phyloP scores from a whole-genome alignment of 1,139 yeast genomes.

The Barnettozyma hawaiiensis region DNA sequence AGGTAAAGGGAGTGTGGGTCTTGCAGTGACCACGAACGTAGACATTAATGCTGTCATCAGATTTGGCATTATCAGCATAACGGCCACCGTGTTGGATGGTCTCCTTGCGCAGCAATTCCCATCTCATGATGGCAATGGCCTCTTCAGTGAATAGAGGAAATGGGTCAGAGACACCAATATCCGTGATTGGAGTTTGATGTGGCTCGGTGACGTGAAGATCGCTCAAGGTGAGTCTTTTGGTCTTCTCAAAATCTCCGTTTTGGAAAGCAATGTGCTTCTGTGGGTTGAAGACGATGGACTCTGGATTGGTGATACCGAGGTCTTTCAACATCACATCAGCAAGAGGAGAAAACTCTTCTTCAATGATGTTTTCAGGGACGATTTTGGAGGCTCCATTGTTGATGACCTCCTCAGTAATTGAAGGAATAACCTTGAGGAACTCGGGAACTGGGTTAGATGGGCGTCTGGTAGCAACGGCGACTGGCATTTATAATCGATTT shows the following conservation, averaged over 20 bases:
- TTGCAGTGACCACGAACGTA: constrained; percentile 44
- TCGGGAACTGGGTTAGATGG: constrained; percentile 1
- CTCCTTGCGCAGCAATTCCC: constrained; percentile 42
- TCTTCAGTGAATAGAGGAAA: constrained; percentile 54
- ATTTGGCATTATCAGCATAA: constrained; percentile 31
- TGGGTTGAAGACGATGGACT: constrained; percentile 36
- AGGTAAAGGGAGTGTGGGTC: constrained; percentile 38
- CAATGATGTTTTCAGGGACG: constrained; percentile 6
- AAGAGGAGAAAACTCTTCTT: constrained; percentile 2
- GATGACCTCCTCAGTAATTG: constrained; percentile 8
- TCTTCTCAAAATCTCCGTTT: constrained; percentile 31
- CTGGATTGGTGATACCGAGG: constrained; percentile 8
- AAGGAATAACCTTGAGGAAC: constrained; percentile 5
- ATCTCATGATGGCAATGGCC: constrained; percentile 50
- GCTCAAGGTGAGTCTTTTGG: constrained; percentile 43
- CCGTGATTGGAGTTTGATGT: constrained; percentile 33
- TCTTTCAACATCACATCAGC: neutral
- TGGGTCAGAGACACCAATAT: constrained; percentile 50
- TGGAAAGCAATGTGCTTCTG: constrained; percentile 38
- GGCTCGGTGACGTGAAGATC: constrained; percentile 34
- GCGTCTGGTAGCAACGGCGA: neutral
- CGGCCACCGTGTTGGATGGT: constrained; percentile 41
- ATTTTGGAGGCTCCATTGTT: constrained; percentile 2
- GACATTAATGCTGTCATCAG: constrained; percentile 35
- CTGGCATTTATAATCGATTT: neutral